Evolutionary conservation across 2,329 filamentous ascomycete genomes (phyloP).

Genomic region (Calonectria pteridis): DNA sequence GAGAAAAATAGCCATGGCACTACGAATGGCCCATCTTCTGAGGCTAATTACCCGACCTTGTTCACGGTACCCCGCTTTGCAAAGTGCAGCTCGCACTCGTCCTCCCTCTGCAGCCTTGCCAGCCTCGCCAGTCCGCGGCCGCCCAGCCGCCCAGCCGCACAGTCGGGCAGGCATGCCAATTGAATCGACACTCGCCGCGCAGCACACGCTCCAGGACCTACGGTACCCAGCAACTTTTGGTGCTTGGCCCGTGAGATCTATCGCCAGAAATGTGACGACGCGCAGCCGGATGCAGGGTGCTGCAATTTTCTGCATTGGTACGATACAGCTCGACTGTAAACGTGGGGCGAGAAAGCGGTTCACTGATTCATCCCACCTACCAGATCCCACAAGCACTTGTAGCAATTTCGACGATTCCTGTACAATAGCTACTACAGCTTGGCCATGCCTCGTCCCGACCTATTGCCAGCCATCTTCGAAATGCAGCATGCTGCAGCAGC

Average conservation of each 20-base stretch:
- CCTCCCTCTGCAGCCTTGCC: not conserved
- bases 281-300: slow-evolving; percentile 3
- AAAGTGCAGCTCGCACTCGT: not conserved
- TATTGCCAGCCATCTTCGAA: not conserved
- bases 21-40: not conserved
- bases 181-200: too few relatives aligned
- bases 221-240: not conserved
- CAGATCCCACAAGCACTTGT: too few relatives aligned
- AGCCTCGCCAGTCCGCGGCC: not conserved
- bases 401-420: too few relatives aligned
- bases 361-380: not conserved
- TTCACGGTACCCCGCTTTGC: not conserved
- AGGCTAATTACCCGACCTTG: not conserved
- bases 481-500: not conserved
- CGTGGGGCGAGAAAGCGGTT: not conserved
- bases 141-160: not conserved
- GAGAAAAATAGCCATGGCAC: not conserved
- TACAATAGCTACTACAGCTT: too few relatives aligned
- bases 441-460: slow-evolving; percentile 6
- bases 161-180: too few relatives aligned
- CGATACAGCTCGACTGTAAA: not conserved
- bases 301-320: not conserved
- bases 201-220: too few relatives aligned
- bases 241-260: not conserved
- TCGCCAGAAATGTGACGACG: not conserved